phyloP scores from a whole-genome alignment of 257 asterid genomes.

The Verbascum thapsus region DNA sequence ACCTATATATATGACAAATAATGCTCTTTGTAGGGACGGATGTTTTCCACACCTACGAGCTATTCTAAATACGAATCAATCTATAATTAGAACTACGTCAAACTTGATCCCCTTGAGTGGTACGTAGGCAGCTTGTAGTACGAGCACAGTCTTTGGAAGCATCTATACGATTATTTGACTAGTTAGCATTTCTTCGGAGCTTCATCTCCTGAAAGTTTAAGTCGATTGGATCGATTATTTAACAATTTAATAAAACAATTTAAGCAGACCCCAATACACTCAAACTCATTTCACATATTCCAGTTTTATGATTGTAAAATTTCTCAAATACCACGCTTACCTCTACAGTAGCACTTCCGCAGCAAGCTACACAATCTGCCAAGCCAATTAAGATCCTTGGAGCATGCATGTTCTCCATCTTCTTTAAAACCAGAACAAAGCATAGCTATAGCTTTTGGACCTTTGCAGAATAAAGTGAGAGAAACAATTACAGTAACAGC shows the following conservation, averaged over 20 bases:
- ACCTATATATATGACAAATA: no score
- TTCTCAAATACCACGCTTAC: slow-evolving; percentile 48
- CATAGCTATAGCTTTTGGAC: slow-evolving; percentile 53
- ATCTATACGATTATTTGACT: no score
- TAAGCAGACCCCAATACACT: no score
- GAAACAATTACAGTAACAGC: no score
- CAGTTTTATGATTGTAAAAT: slow-evolving; percentile 19
- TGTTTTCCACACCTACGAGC: no score
- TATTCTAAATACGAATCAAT: no score
- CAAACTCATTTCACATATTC: slow-evolving; percentile 12
- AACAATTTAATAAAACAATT: slow-evolving; percentile 15
- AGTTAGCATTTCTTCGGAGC: slow-evolving; percentile 80
- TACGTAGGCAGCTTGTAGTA: no score
- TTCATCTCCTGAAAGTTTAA: slow-evolving; percentile 69
- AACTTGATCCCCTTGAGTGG: no score
- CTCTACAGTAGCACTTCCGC: slow-evolving; percentile 58
- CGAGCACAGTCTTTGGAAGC: no score
- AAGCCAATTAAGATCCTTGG: slow-evolving; percentile 56
- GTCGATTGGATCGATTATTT: neutral
- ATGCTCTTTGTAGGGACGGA: no score
- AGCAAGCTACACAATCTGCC: slow-evolving; percentile 75
- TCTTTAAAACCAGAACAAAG: slow-evolving; percentile 57
- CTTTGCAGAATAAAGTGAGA: no score
- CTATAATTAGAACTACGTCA: no score
- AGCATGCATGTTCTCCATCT: slow-evolving; percentile 42